phyloP scores from a whole-genome alignment of 352 stramenopile genomes.

The Pythium coloratum region DNA sequence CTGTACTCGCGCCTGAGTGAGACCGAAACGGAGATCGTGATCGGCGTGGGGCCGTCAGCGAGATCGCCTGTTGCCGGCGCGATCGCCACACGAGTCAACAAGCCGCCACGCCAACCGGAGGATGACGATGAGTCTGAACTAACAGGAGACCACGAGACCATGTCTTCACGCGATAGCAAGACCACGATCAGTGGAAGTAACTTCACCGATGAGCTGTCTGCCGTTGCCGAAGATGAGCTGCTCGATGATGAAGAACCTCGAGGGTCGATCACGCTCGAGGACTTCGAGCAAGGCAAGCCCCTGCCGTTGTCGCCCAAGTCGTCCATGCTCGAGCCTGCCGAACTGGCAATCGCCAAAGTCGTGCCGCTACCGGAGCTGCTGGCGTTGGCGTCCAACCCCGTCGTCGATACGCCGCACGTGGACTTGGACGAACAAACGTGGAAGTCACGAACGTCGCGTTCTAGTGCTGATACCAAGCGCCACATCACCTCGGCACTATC shows the following conservation, averaged over 20 bases:
- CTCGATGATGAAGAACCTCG: slow-evolving; percentile 7
- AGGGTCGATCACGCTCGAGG: slow-evolving; percentile 49
- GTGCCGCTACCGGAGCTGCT: slow-evolving; percentile 26
- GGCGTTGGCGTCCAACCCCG: slow-evolving; percentile 30
- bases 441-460: neutral
- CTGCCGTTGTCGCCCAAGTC: slow-evolving; percentile 20
- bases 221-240: neutral
- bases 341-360: neutral
- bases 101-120: neutral
- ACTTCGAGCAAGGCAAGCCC: slow-evolving; percentile 53
- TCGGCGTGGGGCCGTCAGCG: slow-evolving; percentile 23
- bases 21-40: slow-evolving; percentile 59
- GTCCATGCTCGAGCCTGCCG: neutral
- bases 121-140: neutral
- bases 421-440: slow-evolving; percentile 11
- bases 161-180: slow-evolving; percentile 17
- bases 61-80: slow-evolving; percentile 14
- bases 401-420: slow-evolving; percentile 12
- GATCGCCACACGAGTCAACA: slow-evolving; percentile 4
- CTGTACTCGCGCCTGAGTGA: slow-evolving; percentile 48
- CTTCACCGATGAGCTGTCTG: slow-evolving; percentile 7
- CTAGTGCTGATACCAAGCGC: neutral
- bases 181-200: slow-evolving; percentile 12
- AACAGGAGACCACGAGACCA: neutral
- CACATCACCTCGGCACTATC: neutral